Percentiles rank a stretch among this genome's conserved stretches.
Conservation (phyloP, 2,329 filamentous ascomycete genomes). For the Epichloe bromicola region DNA sequence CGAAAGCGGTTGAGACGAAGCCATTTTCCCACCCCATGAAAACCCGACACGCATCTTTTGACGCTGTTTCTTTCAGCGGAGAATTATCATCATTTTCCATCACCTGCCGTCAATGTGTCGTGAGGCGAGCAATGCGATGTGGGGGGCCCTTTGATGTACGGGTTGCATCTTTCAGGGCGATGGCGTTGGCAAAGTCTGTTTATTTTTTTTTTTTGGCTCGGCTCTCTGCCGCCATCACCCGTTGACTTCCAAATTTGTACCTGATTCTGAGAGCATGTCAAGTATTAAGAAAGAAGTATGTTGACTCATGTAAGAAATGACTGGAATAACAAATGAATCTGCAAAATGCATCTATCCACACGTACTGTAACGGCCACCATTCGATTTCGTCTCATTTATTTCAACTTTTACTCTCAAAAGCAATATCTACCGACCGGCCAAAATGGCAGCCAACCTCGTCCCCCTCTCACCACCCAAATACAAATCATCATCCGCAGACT, state of each 20-base stretch:
- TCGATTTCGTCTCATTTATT: neutral
- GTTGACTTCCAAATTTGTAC: neutral
- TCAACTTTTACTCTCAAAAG: neutral
- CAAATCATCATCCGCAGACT: conserved; percentile 44
- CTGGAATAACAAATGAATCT: too few species aligned
- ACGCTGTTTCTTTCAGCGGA: neutral
- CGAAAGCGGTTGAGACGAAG: neutral
- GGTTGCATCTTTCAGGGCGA: neutral
- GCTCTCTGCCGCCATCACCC: neutral
- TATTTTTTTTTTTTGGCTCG: neutral
- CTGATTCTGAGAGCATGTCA: neutral
- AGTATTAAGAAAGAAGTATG: neutral
- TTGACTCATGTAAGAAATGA: too few species aligned
- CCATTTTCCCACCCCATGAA: neutral
- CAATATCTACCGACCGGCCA: conserved; percentile 14
- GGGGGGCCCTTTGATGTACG: neutral
- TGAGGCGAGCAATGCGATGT: neutral
- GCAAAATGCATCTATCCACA: too few species aligned
- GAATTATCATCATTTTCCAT: too few species aligned
- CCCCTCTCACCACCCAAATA: conserved; percentile 48
- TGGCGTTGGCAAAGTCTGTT: neutral
- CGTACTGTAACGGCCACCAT: too few species aligned
- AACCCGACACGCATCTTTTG: neutral
- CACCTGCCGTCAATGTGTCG: neutral
- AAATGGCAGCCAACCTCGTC: conserved; percentile 32